Base-by-base conservation (phyloP, 495 filamentous ascomycete genomes). In the Alectoria sarmentosa region DNA sequence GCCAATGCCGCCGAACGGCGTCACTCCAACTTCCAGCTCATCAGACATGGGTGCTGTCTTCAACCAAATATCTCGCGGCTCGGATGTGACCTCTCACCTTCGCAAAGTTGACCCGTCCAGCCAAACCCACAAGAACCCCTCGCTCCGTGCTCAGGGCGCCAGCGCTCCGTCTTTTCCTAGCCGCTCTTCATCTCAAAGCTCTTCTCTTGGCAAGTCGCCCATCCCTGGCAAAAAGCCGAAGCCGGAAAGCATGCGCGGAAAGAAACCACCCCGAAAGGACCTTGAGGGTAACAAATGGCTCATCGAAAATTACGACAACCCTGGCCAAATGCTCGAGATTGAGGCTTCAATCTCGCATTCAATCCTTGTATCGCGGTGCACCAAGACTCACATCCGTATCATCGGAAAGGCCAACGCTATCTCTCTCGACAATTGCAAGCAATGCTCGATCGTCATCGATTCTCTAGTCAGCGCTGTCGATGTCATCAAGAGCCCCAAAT, bases 101-200 rank as follows among this genome's bases (percentile, higher is more conserved):
- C 85, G 88, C 61, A 99, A 96, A 78, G 94, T 99, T 36, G 91
- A 96, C 76, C 90, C 86, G 70, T 91, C 87, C 28, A 77, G 96
- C 71, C 96, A 96, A 92, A 98, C 94, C 56, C 94, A 99, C 79
- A 98, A 97, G 79, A 99, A 99, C 77, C 94, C 95, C n/a, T 83
- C 84, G 28, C 80, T 99, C 32, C 87, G 94, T 44, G 84, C 88
- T 17, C 79, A 82, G 60, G 88, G 87, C 13, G 83, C 83, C 15
- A 55, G 52, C 52, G 91, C 92, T 9, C 83, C 88, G 6, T 79
- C 80, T 37, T 66, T 60, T 36, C 75, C 79, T 9, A 78, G 76
- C 36, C 77, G 82, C 64, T 84, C 81, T 52, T 76, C 80, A 60
- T 84, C 85, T 54, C 73, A 76, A 30, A 78, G 75, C 54, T 63